phyloP scores from a whole-genome alignment of 176 grass and related monocot genomes.

The Typha latifolia region DNA sequence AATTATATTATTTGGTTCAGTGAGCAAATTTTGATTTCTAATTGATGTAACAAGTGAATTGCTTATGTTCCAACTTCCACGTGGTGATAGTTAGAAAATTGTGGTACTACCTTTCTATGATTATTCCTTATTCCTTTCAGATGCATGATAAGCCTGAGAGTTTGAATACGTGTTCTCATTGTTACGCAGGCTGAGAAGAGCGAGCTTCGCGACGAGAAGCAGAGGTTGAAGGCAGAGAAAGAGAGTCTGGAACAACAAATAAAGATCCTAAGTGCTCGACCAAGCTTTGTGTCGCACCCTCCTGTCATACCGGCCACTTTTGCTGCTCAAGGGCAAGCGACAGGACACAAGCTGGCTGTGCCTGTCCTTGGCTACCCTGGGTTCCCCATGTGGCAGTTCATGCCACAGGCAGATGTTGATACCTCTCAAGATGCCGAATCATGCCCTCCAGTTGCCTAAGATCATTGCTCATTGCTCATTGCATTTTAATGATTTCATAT shows the following conservation, averaged over 20 bases:
- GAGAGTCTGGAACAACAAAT: slow-evolving; percentile 36
- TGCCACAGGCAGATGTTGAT: slow-evolving; percentile 75
- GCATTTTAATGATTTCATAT: too few relatives aligned
- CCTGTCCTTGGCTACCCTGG: slow-evolving; percentile 77
- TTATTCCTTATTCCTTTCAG: too few relatives aligned
- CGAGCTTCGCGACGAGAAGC: slow-evolving; percentile 42
- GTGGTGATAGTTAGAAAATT: too few relatives aligned
- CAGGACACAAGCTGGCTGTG: slow-evolving; percentile 78
- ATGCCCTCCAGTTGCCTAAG: slow-evolving; percentile 73
- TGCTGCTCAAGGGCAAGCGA: slow-evolving; percentile 30
- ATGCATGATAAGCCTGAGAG: too few relatives aligned
- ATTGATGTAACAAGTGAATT: too few relatives aligned
- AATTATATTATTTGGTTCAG: too few relatives aligned
- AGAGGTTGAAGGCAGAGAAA: slow-evolving; percentile 38
- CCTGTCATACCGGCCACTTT: slow-evolving; percentile 54
- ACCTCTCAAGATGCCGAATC: slow-evolving; percentile 69
- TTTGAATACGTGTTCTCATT: too few relatives aligned
- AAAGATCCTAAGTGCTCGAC: slow-evolving; percentile 18
- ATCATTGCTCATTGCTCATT: background rate
- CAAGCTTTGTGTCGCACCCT: slow-evolving; percentile 37
- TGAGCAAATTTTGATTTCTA: too few relatives aligned
- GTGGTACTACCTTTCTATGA: too few relatives aligned
- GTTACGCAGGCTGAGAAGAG: slow-evolving; percentile 31
- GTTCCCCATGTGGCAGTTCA: slow-evolving; percentile 95
- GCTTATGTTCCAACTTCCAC: too few relatives aligned